Base-by-base conservation (phyloP, 345 rosid species). In the Pseudoturritis turrita region DNA sequence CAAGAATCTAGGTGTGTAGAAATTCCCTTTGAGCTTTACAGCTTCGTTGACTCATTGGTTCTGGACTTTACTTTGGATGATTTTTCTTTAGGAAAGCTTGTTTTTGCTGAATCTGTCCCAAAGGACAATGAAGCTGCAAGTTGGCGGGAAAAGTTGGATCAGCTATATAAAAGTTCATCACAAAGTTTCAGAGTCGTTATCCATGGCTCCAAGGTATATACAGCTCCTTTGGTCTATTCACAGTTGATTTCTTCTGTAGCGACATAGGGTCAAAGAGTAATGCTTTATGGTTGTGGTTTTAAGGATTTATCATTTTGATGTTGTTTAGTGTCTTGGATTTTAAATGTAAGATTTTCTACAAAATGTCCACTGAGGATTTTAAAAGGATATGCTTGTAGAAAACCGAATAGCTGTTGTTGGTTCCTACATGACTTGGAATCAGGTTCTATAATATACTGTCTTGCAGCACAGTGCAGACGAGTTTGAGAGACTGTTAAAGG, bases 381-480 rank as follows among this genome's bases (percentile, higher is more conserved):
- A 36, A 33, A 58, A 33, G 23, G 14, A 51, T 19, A 69, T 54
- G 14, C 50, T 19, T 28, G 22, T 60, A 36, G 33, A 35, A 26
- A 51, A 17, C 37, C 11, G 5, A 64, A 70, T 45, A 62, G 47
- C 57, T 56, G 12, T 39, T 47, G 40, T 29, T 46, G 11, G 53
- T 40, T 28, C 55, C 56, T 33, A 49, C 43, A 40, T 71, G 36
- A 36, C 43, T 64, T 79, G 66, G 52, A 78, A 63, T 64, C 37
- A 65, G 68, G 63, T 51, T 70, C 28, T 73, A 63, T 78, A 78
- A 75, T 69, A 70, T 77, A 71, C 71, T 65, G 53, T 81, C 78
- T 83, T 90, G 83, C 97, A 95, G 99, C 99, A 95, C 81, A 92
- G 96, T 80, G 98, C 98, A 83, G 92, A 92, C 68, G 96, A 95